A percentile compares a stretch with the other conserved stretches of the same genome.
phyloP scores from a whole-genome alignment of 2,329 filamentous ascomycete genomes.

The Ceratocystis papillata region DNA sequence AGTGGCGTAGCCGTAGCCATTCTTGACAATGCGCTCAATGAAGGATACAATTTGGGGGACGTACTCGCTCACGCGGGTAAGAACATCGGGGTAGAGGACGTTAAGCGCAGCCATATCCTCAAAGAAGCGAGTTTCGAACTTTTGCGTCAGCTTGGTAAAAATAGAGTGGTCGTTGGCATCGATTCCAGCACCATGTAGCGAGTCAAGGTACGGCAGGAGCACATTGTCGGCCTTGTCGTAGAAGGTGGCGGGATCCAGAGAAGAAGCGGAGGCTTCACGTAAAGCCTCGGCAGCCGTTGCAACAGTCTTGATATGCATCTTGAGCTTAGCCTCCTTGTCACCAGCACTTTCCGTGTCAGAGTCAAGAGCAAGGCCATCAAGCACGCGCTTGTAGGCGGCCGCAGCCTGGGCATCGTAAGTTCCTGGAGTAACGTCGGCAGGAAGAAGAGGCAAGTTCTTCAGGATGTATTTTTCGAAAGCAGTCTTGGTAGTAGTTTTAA shows the following conservation, averaged over 20 bases:
- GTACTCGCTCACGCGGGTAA: slow-evolving; percentile 89
- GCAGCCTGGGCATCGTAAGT: slow-evolving; percentile 44
- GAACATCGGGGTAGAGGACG: slow-evolving; percentile 65
- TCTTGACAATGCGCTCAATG: slow-evolving; percentile 69
- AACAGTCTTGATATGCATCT: slow-evolving; percentile 71
- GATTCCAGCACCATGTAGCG: slow-evolving; percentile 50
- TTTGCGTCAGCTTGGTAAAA: slow-evolving; percentile 75
- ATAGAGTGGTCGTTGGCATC: slow-evolving; percentile 57
- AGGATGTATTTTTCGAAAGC: slow-evolving; percentile 48
- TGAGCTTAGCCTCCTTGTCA: slow-evolving; percentile 75
- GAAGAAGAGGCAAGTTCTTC: slow-evolving; percentile 44
- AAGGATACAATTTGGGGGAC: slow-evolving; percentile 78
- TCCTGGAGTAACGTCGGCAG: slow-evolving; percentile 34
- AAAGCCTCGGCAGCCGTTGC: slow-evolving; percentile 36
- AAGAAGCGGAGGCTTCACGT: slow-evolving; percentile 27
- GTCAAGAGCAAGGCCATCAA: slow-evolving; percentile 45
- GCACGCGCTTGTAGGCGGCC: slow-evolving; percentile 43
- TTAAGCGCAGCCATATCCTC: slow-evolving; percentile 82
- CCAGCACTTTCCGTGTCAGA: slow-evolving; percentile 49
- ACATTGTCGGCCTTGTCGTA: slow-evolving; percentile 53
- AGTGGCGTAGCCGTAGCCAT: slow-evolving; percentile 69
- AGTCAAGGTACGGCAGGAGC: slow-evolving; percentile 73
- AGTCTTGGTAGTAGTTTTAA: slow-evolving; percentile 25
- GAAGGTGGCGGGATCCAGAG: slow-evolving; percentile 40
- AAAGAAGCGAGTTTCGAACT: slow-evolving; percentile 79